These are phyloP conservation scores for Fusarium pseudoanthophilum DNA, from an alignment of 2,329 filamentous ascomycete genomes.

Conservation along the genomic window DNA sequence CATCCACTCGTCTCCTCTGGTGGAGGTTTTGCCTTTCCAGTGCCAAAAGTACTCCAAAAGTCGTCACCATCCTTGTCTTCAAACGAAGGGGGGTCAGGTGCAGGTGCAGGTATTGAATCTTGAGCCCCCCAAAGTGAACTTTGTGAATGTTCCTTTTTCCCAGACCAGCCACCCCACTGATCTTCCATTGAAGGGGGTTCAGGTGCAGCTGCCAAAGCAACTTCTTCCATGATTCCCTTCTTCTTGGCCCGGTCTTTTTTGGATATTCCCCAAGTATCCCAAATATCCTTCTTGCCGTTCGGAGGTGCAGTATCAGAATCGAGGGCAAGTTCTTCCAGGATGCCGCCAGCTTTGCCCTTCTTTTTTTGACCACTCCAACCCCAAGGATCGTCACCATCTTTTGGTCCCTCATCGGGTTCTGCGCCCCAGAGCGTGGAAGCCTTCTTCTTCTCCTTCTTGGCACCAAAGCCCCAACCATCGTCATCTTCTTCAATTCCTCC, in stretches of 20 bases:
- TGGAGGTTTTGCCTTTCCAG: slow-evolving; percentile 38
- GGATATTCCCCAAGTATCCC: slow-evolving; percentile 47
- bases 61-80: slow-evolving; percentile 40
- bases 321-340: slow-evolving; percentile 30
- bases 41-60: slow-evolving; percentile 42
- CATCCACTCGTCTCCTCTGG: slow-evolving; percentile 38
- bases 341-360: slow-evolving; percentile 42
- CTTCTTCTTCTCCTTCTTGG: slow-evolving; percentile 57
- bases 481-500: slow-evolving; percentile 28
- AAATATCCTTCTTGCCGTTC: slow-evolving; percentile 47
- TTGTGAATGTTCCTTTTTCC: slow-evolving; percentile 49
- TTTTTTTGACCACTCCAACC: slow-evolving; percentile 53
- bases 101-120: slow-evolving; percentile 34
- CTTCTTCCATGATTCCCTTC: slow-evolving; percentile 45
- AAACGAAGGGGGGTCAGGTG: slow-evolving; percentile 35
- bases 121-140: slow-evolving; percentile 39
- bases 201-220: slow-evolving; percentile 29
- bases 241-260: slow-evolving; percentile 50
- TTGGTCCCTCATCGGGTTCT: slow-evolving; percentile 47
- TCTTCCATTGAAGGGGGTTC: slow-evolving; percentile 43
- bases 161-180: slow-evolving; percentile 43
- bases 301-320: slow-evolving; percentile 39
- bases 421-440: slow-evolving; percentile 49
- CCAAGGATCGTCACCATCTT: slow-evolving; percentile 49
- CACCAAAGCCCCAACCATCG: slow-evolving; percentile 47